A percentile compares a stretch with the other conserved stretches of the same genome.
Evolutionary conservation across 768 basidiomycete genomes (phyloP).

Genomic region (Basidioascus undulatus): DNA sequence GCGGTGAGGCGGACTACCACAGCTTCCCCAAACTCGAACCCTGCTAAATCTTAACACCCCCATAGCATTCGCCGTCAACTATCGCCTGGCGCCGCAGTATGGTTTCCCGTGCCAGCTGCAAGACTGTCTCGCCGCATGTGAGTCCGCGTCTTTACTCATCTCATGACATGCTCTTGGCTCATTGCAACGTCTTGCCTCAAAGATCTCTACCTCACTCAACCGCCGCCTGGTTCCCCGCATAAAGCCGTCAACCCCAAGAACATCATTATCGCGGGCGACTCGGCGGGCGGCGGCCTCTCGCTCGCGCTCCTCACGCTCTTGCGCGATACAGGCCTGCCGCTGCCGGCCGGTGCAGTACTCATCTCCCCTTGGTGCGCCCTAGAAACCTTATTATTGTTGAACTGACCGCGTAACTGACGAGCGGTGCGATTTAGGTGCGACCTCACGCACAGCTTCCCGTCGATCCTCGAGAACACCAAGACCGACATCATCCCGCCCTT

Average conservation of each 20-base stretch:
- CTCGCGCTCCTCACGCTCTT: conserved; percentile 61
- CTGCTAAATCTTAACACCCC: background rate
- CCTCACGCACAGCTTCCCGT: conserved; percentile 86
- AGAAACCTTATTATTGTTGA: too few species aligned
- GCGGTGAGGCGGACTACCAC: conserved; percentile 30
- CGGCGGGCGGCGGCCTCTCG: conserved; percentile 71
- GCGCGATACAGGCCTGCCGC: conserved; percentile 55
- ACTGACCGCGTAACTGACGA: too few species aligned
- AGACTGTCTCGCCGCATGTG: conserved; percentile 69
- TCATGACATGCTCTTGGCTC: background rate
- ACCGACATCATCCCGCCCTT: conserved; percentile 29
- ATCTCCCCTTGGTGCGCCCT: conserved; percentile 64
- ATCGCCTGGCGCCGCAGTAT: conserved; percentile 77
- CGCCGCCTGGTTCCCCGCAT: conserved; percentile 57
- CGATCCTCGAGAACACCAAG: conserved; percentile 55
- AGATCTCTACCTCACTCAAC: conserved; percentile 77
- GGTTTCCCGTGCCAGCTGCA: conserved; percentile 65
- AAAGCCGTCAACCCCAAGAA: conserved; percentile 50
- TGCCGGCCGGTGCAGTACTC: conserved; percentile 66
- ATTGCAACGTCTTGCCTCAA: background rate
- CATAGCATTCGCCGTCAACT: conserved; percentile 18
- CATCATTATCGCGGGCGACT: conserved; percentile 73
- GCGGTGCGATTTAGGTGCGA: conserved; percentile 29
- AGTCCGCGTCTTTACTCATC: conserved; percentile 11
- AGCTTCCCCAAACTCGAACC: conserved; percentile 32